These are phyloP conservation scores for Breynia disticha DNA, from an alignment of 441 rosid species.

Conservation along the genomic window DNA sequence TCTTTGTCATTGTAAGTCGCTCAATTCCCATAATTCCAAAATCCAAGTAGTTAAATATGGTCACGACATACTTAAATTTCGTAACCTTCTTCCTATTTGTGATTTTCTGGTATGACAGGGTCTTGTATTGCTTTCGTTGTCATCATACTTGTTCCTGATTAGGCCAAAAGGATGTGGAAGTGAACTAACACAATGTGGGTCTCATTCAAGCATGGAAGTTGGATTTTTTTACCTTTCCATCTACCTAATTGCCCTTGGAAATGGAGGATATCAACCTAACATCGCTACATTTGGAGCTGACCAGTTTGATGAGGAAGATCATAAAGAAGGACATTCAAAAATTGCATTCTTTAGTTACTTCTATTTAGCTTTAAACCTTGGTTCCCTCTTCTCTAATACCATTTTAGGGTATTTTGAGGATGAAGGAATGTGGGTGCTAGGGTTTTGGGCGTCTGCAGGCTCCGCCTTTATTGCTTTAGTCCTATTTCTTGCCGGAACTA, in stretches of 20 bases:
- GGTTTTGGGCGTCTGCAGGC: constrained; percentile 81
- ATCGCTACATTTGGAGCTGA: constrained; percentile 96
- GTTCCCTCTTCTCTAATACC: constrained; percentile 93
- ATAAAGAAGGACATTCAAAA: constrained; percentile 70
- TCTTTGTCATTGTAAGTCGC: constrained; percentile 82
- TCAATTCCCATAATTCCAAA: too few species aligned
- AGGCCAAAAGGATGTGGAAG: constrained; percentile 82
- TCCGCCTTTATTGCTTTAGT: constrained; percentile 66
- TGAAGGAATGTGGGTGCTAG: constrained; percentile 83
- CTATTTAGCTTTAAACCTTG: constrained; percentile 81
- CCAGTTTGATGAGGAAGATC: constrained; percentile 87
- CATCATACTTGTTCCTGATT: constrained; percentile 65
- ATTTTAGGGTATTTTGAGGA: constrained; percentile 83
- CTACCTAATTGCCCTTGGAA: constrained; percentile 80
- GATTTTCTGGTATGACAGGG: constrained; percentile 45
- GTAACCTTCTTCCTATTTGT: too few species aligned
- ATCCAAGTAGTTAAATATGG: too few species aligned
- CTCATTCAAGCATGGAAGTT: constrained; percentile 53
- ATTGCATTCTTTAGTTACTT: constrained; percentile 91
- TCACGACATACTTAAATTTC: too few species aligned
- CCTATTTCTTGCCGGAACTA: constrained; percentile 61
- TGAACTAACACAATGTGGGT: constrained; percentile 49
- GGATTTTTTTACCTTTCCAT: constrained; percentile 74
- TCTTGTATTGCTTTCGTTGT: constrained; percentile 55
- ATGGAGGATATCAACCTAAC: constrained; percentile 92